Evolutionary conservation across 2,329 filamentous ascomycete species (phyloP), one percentile per base, ranked within the genome.

Genomic region (Colletotrichum godetiae): DNA sequence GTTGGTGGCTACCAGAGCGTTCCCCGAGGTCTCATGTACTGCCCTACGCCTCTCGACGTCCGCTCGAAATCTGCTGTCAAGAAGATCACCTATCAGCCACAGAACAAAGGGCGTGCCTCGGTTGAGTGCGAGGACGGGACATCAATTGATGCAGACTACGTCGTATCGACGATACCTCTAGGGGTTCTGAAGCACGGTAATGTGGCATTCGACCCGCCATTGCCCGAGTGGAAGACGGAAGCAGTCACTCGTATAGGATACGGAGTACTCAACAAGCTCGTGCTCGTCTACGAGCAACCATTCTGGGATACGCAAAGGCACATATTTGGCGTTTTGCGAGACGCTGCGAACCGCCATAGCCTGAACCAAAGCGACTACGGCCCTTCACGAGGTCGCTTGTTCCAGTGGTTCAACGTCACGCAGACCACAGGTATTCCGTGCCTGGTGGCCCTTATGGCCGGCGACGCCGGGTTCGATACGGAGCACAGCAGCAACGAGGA

Each of bases 331-430:
- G 91, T 98, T 53, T 86, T 99, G 55, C 92, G 95, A 70, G 92
- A 94, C 76, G 92, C 95, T 3, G 86, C 88, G 27, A 89, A 91
- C 73, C 86, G 88, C 4, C 88, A 91, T 69, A 97, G 95, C 79
- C 88, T 95, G 67, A 87, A 92, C 57, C 95, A 97, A 78, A 89
- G 90, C 63, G 94, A 98, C 76, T 98, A 98, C 79, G 87, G 91
- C 5, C 86, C 89, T 4, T 92, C 91, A 74, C 91, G 96, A 66
- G 96, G 96, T n/a, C 92, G 95, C 29, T 98, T 98, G 83, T 99
- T 98, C 79, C 91, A 99, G 77, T 98, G 98, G 90, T 98, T 98
- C 90, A 98, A 99, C 78, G 95, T 95, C 67, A 93, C 95, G 73
- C 94, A 95, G 77, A 97, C 94, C 3, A 95, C 94, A 58, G 97